phyloP scores from a whole-genome alignment of 2,329 filamentous ascomycete genomes.

The Aspergillus hiratsukae region DNA sequence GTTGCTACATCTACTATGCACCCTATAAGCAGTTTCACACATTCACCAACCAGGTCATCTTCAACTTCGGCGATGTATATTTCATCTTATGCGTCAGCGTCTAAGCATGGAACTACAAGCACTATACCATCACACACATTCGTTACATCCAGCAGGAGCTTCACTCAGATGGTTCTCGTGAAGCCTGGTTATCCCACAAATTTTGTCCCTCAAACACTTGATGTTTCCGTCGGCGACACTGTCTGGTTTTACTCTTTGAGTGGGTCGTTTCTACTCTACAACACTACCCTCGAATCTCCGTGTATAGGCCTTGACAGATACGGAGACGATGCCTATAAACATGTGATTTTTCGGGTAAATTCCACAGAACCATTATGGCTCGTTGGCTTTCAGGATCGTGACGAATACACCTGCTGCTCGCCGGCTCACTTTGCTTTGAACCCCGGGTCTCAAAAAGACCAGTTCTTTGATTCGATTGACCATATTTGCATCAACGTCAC shows the following conservation, averaged over 20 bases:
- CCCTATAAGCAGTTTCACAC: background rate
- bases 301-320: background rate
- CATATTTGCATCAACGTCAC: too few species aligned
- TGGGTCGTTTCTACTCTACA: background rate
- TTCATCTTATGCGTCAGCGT: background rate
- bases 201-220: background rate
- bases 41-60: background rate
- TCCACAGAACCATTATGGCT: background rate
- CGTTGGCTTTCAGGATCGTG: background rate
- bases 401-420: background rate
- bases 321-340: background rate
- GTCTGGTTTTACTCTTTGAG: background rate
- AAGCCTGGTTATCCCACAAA: background rate
- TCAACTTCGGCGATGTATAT: background rate
- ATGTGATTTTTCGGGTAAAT: background rate
- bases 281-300: background rate
- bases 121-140: background rate
- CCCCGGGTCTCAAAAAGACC: background rate
- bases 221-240: slow-evolving; percentile 1
- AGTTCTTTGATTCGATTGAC: background rate
- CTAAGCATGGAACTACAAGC: background rate
- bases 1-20: background rate
- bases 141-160: background rate
- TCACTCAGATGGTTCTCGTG: background rate
- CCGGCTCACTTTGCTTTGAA: slow-evolving; percentile 2